Conservation (phyloP, 768 basidiomycete genomes). For the Russula abietina region DNA sequence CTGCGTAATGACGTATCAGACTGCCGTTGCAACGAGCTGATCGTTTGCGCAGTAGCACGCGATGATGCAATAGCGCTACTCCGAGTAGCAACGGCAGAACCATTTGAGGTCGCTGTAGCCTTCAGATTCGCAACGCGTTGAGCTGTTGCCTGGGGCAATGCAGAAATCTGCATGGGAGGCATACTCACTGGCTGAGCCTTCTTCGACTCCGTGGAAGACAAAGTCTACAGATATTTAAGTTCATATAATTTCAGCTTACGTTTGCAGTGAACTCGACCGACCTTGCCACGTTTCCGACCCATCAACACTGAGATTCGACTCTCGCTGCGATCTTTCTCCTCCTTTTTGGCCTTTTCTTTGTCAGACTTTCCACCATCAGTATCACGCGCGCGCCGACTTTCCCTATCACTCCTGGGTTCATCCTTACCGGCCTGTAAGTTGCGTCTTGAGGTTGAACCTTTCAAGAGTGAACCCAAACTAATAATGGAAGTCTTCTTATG, state of each 20-base stretch:
- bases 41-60: conserved; percentile 72
- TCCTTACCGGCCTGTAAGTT: conserved; percentile 62
- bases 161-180: conserved; percentile 88
- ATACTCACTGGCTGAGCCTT: conserved; percentile 65
- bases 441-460: conserved; percentile 74
- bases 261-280: conserved; percentile 33
- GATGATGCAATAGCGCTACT: conserved; percentile 44
- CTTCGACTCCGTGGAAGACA: conserved; percentile 76
- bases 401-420: conserved; percentile 45
- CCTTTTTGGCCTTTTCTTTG: conserved; percentile 60
- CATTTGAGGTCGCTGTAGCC: conserved; percentile 41
- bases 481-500: conserved; percentile 81
- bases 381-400: conserved; percentile 43
- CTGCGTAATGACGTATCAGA: conserved; percentile 75
- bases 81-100: conserved; percentile 41
- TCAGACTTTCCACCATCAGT: conserved; percentile 48
- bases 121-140: conserved; percentile 82
- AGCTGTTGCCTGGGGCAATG: conserved; percentile 72
- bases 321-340: conserved; percentile 78
- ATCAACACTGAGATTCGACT: conserved; percentile 84
- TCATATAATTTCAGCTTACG: conserved; percentile 8
- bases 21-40: conserved; percentile 82
- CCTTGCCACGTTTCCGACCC: conserved; percentile 89
- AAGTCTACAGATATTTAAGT: conserved; percentile 47
- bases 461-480: conserved; percentile 76